Base-by-base conservation (phyloP, 2,329 filamentous ascomycete species). In the Intubia oerlemansii region DNA sequence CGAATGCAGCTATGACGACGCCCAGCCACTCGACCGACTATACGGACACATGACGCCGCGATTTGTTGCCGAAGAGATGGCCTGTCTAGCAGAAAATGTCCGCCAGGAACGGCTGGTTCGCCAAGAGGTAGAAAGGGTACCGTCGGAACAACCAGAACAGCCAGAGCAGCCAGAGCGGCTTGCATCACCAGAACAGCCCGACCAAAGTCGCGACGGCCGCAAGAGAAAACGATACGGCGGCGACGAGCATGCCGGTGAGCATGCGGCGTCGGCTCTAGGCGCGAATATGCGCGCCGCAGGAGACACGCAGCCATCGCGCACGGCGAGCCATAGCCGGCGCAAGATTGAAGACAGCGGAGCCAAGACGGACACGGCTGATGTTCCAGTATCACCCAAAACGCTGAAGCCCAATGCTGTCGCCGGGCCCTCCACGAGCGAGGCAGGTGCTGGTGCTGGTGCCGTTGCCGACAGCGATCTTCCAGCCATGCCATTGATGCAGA, bases 1-100 rank as follows among this genome's bases (percentile, higher is more conserved):
- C 40, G 88, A 98, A 54, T 95, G 85, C 49, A 91, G 80, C 36
- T 98, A 85, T 47, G 77, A 81, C 35, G 75, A 93, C 46, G 66
- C 66, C 7, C 75, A 82, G 41, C 61, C 67, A 14, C 72, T 88
- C 34, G 71, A 76, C 28, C 66, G 72, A 1, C 59, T 98, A 0
- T 98, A 82, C 38, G 88, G 88, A 0, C 88, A 98, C 41, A 56
- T 98, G 10, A 79, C 80, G 21, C 88, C 88, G 0, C 60, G 70
- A 1, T 88, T 81, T 45, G 52, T 98, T 10, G 67, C 85, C 15
- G 66, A 76, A 25, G 88, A 98, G 49, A 57, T 98, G 33, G 57
- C 58, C 19, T 60, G 54, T 0, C 59, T 98, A 3, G 84, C 80
- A 0, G 53, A 53, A 3, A 69, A 80, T n/a, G n/a, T n/a, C n/a